phyloP scores from a whole-genome alignment of 352 stramenopile genomes.

The Phytophthora rubi region DNA sequence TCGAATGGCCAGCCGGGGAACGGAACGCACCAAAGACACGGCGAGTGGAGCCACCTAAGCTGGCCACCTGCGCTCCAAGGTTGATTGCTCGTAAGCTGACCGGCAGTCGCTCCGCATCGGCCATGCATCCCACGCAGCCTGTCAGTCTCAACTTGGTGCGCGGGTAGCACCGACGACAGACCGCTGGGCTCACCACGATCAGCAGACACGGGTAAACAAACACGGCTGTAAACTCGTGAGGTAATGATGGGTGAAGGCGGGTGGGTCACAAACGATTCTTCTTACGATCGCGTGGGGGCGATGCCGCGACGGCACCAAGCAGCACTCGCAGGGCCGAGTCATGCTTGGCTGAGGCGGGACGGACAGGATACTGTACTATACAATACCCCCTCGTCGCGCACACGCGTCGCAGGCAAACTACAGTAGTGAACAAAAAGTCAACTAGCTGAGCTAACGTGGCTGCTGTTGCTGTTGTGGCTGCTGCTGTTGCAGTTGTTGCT shows the following conservation, averaged over 20 bases:
- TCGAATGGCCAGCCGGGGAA: not conserved
- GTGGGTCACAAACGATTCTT: conserved; percentile 16
- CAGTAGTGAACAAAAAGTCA: conserved; percentile 25
- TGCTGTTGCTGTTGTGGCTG: conserved; percentile 34
- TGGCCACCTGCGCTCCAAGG: not conserved
- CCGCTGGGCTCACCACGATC: not conserved
- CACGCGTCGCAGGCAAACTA: conserved; percentile 2
- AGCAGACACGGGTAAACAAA: conserved; percentile 6
- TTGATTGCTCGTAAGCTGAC: conserved; percentile 19
- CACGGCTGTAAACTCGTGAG: conserved; percentile 14
- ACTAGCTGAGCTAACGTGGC: conserved; percentile 32
- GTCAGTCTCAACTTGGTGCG: not conserved
- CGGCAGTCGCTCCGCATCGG: not conserved
- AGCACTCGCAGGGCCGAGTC: conserved; percentile 1
- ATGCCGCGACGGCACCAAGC: conserved; percentile 3
- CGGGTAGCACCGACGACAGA: no score
- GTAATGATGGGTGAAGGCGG: conserved; percentile 27
- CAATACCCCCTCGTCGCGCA: not conserved
- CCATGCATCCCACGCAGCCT: not conserved
- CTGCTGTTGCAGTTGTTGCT: conserved; percentile 32
- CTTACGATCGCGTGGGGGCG: conserved; percentile 7
- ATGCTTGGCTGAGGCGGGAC: conserved; percentile 1
- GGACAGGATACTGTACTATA: no score
- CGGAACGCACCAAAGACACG: conserved; percentile 10
- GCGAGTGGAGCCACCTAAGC: not conserved